Evolutionary conservation across 2,329 filamentous ascomycete genomes (phyloP).

Genomic region (Herpotrichia juniperi): DNA sequence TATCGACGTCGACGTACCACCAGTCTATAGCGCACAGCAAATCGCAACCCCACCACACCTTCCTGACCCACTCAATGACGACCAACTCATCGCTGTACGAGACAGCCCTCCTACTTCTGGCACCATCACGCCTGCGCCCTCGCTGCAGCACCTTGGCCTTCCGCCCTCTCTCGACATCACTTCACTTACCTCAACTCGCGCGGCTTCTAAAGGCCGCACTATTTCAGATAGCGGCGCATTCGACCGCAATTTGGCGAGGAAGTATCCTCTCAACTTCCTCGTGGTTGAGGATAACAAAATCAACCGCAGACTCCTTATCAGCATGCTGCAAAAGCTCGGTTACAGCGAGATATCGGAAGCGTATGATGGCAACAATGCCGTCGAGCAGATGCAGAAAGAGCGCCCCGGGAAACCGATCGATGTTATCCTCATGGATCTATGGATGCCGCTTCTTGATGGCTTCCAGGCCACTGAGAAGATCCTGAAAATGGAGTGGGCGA

Average conservation of each 20-base stretch:
- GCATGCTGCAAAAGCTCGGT: conserved; percentile 70
- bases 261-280: conserved; percentile 69
- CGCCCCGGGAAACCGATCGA: conserved; percentile 54
- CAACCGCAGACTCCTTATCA: conserved; percentile 70
- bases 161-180: conserved; percentile 35
- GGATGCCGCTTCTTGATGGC: conserved; percentile 78
- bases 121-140: conserved; percentile 11
- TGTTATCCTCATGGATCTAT: conserved; percentile 75
- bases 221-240: conserved; percentile 43
- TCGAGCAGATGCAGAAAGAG: conserved; percentile 62
- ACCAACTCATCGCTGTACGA: conserved; percentile 14
- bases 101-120: conserved; percentile 4
- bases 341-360: conserved; percentile 69
- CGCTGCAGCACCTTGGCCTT: conserved; percentile 24
- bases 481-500: conserved; percentile 54
- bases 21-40: conserved; percentile 20
- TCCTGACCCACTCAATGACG: conserved; percentile 27
- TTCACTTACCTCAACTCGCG: conserved; percentile 31
- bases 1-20: conserved; percentile 32
- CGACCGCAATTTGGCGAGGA: conserved; percentile 64
- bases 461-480: conserved; percentile 72
- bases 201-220: conserved; percentile 22
- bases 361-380: conserved; percentile 71
- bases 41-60: conserved; percentile 36
- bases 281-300: conserved; percentile 77